phyloP scores from a whole-genome alignment of 208 protist species.

The Crithidia acanthocephali region DNA sequence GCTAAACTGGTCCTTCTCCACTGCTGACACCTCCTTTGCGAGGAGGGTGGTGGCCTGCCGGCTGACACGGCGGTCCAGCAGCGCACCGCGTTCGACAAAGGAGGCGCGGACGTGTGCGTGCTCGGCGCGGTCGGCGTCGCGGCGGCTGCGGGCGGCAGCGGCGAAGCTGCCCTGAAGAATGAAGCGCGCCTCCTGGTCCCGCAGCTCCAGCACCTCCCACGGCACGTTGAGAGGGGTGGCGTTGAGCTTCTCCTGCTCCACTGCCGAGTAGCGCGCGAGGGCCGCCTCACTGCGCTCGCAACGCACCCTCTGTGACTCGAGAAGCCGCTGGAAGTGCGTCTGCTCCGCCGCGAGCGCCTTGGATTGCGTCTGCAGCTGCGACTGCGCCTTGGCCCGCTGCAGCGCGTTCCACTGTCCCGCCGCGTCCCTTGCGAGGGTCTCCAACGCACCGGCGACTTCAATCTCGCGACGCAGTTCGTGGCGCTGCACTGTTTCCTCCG shows the following conservation, averaged over 20 bases:
- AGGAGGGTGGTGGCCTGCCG: constrained; percentile 16
- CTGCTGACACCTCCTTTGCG: constrained; percentile 13
- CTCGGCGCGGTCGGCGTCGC: constrained; percentile 22
- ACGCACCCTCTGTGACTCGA: constrained; percentile 36
- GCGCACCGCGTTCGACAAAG: not conserved
- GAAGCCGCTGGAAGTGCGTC: constrained; percentile 26
- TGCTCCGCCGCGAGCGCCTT: constrained; percentile 19
- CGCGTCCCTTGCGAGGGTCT: constrained; percentile 51
- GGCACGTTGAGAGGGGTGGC: constrained; percentile 46
- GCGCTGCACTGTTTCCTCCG: constrained; percentile 26
- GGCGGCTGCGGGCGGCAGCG: constrained; percentile 35
- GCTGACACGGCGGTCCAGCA: constrained; percentile 28
- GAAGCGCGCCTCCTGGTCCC: constrained; percentile 46
- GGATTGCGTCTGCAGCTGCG: constrained; percentile 22
- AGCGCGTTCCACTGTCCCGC: constrained; percentile 61
- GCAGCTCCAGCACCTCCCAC: constrained; percentile 27
- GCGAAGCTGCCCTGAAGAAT: constrained; percentile 33
- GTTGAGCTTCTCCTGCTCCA: constrained; percentile 32
- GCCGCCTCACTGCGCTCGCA: constrained; percentile 50
- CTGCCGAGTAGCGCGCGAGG: constrained; percentile 38
- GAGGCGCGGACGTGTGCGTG: constrained; percentile 7
- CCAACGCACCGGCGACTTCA: constrained; percentile 11
- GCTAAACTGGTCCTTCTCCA: constrained; percentile 25
- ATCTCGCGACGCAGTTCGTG: constrained; percentile 20
- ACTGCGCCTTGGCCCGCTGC: constrained; percentile 39